These are phyloP conservation scores for Penicillium canariense DNA, from an alignment of 495 filamentous ascomycete genomes.

Conservation along the genomic window DNA sequence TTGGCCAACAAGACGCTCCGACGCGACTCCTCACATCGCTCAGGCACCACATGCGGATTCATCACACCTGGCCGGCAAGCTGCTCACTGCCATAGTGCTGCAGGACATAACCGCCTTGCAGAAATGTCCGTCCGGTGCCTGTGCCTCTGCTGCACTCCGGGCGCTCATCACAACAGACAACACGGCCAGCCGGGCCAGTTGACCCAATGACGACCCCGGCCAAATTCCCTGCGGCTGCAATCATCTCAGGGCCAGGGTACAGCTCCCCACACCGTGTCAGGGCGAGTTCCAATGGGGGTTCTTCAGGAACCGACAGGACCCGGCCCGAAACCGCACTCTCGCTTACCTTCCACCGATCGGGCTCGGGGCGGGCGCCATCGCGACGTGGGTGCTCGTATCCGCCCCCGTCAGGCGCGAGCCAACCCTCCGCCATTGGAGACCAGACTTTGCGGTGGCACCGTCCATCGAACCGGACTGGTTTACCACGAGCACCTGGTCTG, in stretches of 20 bases:
- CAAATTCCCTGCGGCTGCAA: background rate
- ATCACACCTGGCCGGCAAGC: no score
- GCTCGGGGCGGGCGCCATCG: conserved; percentile 11
- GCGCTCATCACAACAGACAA: background rate
- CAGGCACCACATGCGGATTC: no score
- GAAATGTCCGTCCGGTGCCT: background rate
- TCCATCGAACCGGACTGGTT: background rate
- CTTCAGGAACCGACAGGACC: background rate
- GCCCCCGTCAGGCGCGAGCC: background rate
- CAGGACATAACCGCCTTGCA: background rate
- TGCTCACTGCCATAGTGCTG: background rate
- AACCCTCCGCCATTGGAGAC: conserved; percentile 7
- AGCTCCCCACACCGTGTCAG: no score
- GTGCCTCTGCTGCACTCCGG: background rate
- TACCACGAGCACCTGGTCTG: background rate
- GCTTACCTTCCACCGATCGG: conserved; percentile 26
- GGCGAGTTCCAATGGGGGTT: background rate
- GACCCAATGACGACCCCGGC: background rate
- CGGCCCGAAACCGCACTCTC: conserved; percentile 19
- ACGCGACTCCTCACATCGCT: no score
- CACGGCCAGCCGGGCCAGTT: background rate
- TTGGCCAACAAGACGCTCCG: no score
- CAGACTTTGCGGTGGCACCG: background rate
- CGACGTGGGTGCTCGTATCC: conserved; percentile 23
- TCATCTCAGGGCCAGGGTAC: no score